Base-by-base conservation (phyloP, 495 filamentous ascomycete genomes). In the Neurospora sp. region DNA sequence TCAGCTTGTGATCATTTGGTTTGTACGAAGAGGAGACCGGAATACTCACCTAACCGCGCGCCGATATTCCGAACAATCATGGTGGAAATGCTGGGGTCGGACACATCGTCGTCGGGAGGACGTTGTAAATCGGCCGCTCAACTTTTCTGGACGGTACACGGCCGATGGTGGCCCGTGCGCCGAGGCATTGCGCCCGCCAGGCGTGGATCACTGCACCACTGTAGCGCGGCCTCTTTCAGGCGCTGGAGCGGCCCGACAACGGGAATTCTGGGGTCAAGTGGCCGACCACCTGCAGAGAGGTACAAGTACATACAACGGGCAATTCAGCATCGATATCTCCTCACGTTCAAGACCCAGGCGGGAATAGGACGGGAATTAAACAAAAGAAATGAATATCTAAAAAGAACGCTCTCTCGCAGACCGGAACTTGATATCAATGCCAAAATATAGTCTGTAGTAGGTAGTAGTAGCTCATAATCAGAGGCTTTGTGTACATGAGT, bases 51-150 rank as follows among this genome's bases (percentile, higher is more conserved):
- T 74, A 86, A 85, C 82, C 86, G 84, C 71, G 83, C 79, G 72
- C 81, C 84, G 38, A 85, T 74, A 72, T 85, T 86, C 82, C 87
- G 83, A 79, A 88, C 77, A 75, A 88, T 87, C 87, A 88, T 88
- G 69, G 76, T 70, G 73, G 73, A 40, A 73, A 72, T 35, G 72
- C 66, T 69, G 75, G 49, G 69, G 71, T 41, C 70, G 74, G 23
- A 31, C 23, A 70, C 78, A 78, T 74, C 72, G 74, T 60, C 42
- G 35, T 38, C 49, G 41, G 54, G 39, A 40, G 46, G 71, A 38
- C 11, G 62, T 73, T 42, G 12, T 37, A 8, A 49, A 72, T 77
- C 70, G 72, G 71, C 69, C 69, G 75, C 76, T 71, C 72, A 76
- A 80, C 78, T 78, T 81, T 81, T 81, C 77, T 76, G 70, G 72